Evolutionary conservation across 2,329 filamentous ascomycete genomes (phyloP), one percentile per base, ranked within the genome.

Genomic region (Chaetoscypha palmicola): DNA sequence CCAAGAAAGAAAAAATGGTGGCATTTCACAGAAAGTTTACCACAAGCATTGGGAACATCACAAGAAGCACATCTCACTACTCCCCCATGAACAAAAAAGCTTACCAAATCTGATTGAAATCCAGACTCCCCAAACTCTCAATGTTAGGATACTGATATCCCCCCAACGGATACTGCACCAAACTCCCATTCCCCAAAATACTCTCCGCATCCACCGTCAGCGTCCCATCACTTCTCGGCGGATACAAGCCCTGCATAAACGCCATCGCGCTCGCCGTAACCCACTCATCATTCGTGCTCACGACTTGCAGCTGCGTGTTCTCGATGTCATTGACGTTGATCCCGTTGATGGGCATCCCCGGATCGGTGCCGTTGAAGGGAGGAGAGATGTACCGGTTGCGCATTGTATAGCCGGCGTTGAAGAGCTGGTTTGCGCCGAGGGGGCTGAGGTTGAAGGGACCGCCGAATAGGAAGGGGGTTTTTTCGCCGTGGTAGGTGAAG

Each of bases 161-260:
- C 42, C 76, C 67, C 56, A 94, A 64, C 0, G 89, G 89, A 31
- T 77, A 76, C 20, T 79, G 67, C 4, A 84, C 67, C 2, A 67
- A 63, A 3, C 73, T 76, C 9, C 78, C 78, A 58, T 86, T 79
- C 14, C 69, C 68, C 26, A 86, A 65, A 0, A 70, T 74, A 49
- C 77, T 69, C 22, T 53, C 43, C 38, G 39, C 39, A 33, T 53
- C 45, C 8, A 41, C 11, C 23, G 43, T 49, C 21, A 17, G 14
- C 12, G 35, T 47, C 56, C 60, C 12, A 43, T 52, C 12, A 26
- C 63, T 12, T 26, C 63, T 32, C 46, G 87, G 86, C 2, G 89
- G 88, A 59, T 94, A 95, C 3, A 95, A 70, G 3, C 83, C 88
- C 61, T 95, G 89, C 54, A 92, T 66, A 64, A 94, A 94, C 1